Base-by-base conservation (phyloP, 2,329 filamentous ascomycete genomes). In the Neopestalotiopsis sp. region DNA sequence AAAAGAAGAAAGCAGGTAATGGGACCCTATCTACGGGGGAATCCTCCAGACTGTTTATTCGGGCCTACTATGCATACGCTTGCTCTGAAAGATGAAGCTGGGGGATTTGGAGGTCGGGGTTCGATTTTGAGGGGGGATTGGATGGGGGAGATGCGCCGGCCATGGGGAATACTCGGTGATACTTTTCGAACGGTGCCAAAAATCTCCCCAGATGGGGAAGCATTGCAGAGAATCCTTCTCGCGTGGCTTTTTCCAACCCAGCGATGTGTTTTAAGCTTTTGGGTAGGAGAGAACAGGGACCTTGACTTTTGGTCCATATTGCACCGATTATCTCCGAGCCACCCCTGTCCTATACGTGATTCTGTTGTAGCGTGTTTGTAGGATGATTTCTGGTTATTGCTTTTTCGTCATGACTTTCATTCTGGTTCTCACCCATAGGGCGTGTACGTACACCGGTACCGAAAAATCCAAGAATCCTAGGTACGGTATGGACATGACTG, bases 151-250 rank as follows among this genome's bases (percentile, higher is more conserved):
- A 28, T 28, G 24, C 24, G 3, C 24, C 24, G 3, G 24, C 24
- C 24, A n/a, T 64, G 38, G 61, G 61, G 61, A 24, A 64, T 49
- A 53, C 61, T 64, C 61, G 61, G 61, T 64, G 2, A 45, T 45
- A 53, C 45, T 53, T 53, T 62, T 20, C 53, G 14, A 49, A 64
- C 40, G 61, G 61, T 59, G 57, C 14, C 59, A 62, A 38, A 53
- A 53, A 20, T n/a, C 20, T 17, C 45, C 45, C 57, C 57, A 34
- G 57, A 59, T 59, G 45, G 45, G 45, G 45, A 53, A 53, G 20
- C 20, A 53, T 20, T n/a, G 20, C 5, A 5, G 17, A 17, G 14
- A 17, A 32, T 14, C 20, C n/a, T 45, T 64, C 61, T 64, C 61
- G 38, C 61, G 38, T 64, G 40, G 61, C 61, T 49, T 45, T 20